Percentiles rank a stretch among this genome's conserved stretches.
These are phyloP conservation scores for Malassezia psittaci DNA, from an alignment of 1,284 basidiomycete genomes.

Conservation along the genomic window DNA sequence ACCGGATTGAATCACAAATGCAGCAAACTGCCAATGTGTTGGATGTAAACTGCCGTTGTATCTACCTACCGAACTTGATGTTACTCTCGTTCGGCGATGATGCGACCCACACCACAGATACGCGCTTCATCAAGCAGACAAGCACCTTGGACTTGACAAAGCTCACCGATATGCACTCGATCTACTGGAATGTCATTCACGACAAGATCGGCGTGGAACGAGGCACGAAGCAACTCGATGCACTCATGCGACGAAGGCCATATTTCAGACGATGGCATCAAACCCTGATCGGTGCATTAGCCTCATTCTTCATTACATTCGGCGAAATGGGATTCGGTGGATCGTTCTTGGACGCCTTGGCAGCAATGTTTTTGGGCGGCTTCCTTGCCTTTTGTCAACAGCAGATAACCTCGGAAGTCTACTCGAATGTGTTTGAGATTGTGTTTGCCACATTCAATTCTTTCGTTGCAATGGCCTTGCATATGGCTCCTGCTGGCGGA, in stretches of 20 bases:
- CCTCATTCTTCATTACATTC: slow-evolving; percentile 61
- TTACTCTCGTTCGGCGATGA: slow-evolving; percentile 57
- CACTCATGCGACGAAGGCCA: slow-evolving; percentile 59
- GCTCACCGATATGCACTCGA: slow-evolving; percentile 59
- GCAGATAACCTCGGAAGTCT: slow-evolving; percentile 56
- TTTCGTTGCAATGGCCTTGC: slow-evolving; percentile 56
- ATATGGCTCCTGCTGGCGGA: slow-evolving; percentile 20
- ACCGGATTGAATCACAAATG: slow-evolving; percentile 76
- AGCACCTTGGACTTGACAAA: slow-evolving; percentile 40
- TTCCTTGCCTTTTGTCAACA: slow-evolving; percentile 53
- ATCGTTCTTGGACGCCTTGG: slow-evolving; percentile 68
- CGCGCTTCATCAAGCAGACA: slow-evolving; percentile 54
- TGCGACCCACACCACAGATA: slow-evolving; percentile 70
- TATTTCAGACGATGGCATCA: slow-evolving; percentile 51
- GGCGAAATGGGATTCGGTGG: slow-evolving; percentile 54
- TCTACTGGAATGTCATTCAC: slow-evolving; percentile 82
- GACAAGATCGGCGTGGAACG: slow-evolving; percentile 72
- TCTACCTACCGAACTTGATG: slow-evolving; percentile 77
- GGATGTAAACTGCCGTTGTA: slow-evolving; percentile 69
- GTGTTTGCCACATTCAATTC: slow-evolving; percentile 68
- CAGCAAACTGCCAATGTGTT: slow-evolving; percentile 74
- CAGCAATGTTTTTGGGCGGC: slow-evolving; percentile 68
- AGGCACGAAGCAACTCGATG: slow-evolving; percentile 63
- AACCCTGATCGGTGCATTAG: slow-evolving; percentile 68
- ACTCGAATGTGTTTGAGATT: slow-evolving; percentile 79